Evolutionary conservation across 495 filamentous ascomycete species (phyloP), one percentile per base, ranked within the genome.

Genomic region (Gamarada debralockiae): DNA sequence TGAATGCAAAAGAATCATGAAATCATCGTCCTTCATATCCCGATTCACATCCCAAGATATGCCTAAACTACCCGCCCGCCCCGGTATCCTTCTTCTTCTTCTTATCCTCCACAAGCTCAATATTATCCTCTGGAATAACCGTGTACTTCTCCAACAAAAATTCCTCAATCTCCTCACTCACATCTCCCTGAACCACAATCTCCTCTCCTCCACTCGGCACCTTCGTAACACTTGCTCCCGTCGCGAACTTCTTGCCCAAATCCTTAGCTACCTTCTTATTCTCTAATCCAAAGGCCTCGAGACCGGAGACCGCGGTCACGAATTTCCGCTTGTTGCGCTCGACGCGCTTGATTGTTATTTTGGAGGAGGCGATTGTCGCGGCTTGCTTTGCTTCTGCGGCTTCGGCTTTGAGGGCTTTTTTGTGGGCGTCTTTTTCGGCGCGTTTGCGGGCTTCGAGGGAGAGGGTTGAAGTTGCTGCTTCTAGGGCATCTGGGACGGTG

Each of bases 301-400:
- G 71, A 1, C 93, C 93, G 0, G 78, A 77, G n/a, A 97, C 81
- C 14, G 90, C 84, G 2, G 92, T 99, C 33, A 97, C 91, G 62
- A 83, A 91, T 71, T 99, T 99, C 56, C 93, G 80, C 76, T 99
- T 99, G 73, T 95, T 96, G 44, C 93, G 82, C 75, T 99, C 93
- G 46, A 99, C 89, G 2, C 95, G 87, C 79, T 97, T 97, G 68
- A 99, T 95, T 47, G 79, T 81, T 22, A 98, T 76, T 64, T 92
- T 90, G 42, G 86, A 86, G 46, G 83, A 79, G 17, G 87, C 86
- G 54, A 86, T 86, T 60, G 76, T 78, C 61, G 90, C 48, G 14
- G 82, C 80, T 43, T 91, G 85, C 60, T 90, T 89, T 45, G 81
- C 79, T 68, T 96, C 92, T 23, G 78, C 83, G 22, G 87, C 82